Evolutionary conservation across 2,329 filamentous ascomycete genomes (phyloP), one percentile per base, ranked within the genome.

Genomic region (Nectriaceae sp.): DNA sequence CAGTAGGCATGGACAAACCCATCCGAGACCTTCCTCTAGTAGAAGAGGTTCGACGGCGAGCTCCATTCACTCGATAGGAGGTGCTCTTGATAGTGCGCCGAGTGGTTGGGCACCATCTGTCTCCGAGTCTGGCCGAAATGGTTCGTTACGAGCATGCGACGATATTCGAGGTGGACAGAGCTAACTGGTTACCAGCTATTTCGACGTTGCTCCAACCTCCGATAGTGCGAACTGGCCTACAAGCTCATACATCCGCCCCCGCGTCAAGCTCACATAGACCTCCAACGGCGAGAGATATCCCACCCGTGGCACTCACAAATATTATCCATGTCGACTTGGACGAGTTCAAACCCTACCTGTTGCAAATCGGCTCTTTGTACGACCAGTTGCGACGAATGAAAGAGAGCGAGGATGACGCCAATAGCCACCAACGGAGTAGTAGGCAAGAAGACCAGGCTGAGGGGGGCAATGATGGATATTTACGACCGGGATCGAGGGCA

Each of bases 121-220:
- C 13, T 69, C 77, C 29, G 91, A 96, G 70, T 83, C 84, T n/a
- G 84, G 87, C 11, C 89, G 92, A 61, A 97, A 96, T 80, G 91
- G 87, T 89, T 68, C 22, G 68, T 66, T 37, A 22, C 29, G 11
- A 16, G 31, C 21, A 36, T 20, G 19, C 6, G n/a, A 35, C n/a
- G 6, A 29, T 16, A 40, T 5, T 42, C 4, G 18, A 19, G 8
- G 31, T 42, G 24, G 24, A 49, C 35, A 45, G 36, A 43, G 47
- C 49, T 64, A 42, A 62, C 46, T 18, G 11, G 42, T 47, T 31
- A 42, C 44, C 40, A 90, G 88, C 94, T 53, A 97, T 97, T 60
- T 96, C 92, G 8, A 96, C 90, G 1, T 79, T 97, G n/a, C 80
- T 97, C 4, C 89, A 96, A 64, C 87, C 90, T 21, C 90, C 93